phyloP scores from a whole-genome alignment of 306 rosid species.

The Malus orientalis region DNA sequence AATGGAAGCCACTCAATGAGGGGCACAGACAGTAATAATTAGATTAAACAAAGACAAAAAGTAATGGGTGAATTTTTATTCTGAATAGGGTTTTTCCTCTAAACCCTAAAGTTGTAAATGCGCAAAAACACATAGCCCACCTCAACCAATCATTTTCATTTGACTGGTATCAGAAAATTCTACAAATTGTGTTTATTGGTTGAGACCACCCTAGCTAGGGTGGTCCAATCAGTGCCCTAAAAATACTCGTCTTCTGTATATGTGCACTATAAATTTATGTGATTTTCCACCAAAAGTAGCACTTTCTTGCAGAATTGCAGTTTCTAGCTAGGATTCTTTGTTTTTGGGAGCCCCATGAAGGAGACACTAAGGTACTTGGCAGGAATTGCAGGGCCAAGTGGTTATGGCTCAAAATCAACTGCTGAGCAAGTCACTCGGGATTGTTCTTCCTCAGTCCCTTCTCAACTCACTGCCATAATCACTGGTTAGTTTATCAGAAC shows the following conservation, averaged over 20 bases:
- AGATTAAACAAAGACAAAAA: slow-evolving; percentile 29
- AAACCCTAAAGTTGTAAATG: neutral
- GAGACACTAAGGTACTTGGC: slow-evolving; percentile 77
- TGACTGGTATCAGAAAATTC: slow-evolving; percentile 11
- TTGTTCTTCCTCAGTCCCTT: slow-evolving; percentile 21
- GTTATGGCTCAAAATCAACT: slow-evolving; percentile 88
- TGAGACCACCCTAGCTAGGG: slow-evolving; percentile 10
- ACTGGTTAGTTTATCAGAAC: slow-evolving; percentile 43
- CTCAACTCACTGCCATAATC: slow-evolving; percentile 68
- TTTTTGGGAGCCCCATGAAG: slow-evolving; percentile 53
- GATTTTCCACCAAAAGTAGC: slow-evolving; percentile 1
- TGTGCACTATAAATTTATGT: slow-evolving; percentile 16
- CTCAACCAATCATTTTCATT: slow-evolving; percentile 30
- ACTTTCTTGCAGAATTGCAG: slow-evolving; percentile 2
- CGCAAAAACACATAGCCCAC: slow-evolving; percentile 14
- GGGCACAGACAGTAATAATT: slow-evolving; percentile 42
- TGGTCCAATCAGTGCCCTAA: slow-evolving; percentile 18
- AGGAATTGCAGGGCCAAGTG: slow-evolving; percentile 97
- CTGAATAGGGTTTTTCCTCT: neutral
- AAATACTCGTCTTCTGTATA: neutral
- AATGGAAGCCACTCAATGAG: slow-evolving; percentile 32
- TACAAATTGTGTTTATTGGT: slow-evolving; percentile 2
- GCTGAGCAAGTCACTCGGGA: slow-evolving; percentile 76
- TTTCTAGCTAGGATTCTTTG: slow-evolving; percentile 1
- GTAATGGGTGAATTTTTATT: neutral